Evolutionary conservation across 2,329 filamentous ascomycete genomes (phyloP), one percentile per base, ranked within the genome.

Genomic region (Fusarium cicatricum): DNA sequence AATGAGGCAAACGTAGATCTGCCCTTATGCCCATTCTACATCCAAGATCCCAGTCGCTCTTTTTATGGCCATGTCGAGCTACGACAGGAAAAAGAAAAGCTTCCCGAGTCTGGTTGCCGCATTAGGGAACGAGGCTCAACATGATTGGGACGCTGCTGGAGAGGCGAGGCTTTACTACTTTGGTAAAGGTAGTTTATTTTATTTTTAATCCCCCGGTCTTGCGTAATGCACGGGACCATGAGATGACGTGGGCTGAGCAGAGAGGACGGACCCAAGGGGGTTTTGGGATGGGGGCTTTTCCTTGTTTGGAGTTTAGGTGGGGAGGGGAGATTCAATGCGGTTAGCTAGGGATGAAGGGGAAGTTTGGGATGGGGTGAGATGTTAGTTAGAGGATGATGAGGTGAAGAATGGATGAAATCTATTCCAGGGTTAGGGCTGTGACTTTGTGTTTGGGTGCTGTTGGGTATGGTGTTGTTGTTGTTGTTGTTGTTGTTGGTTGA

Each of bases 111-210:
- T 17, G 21, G 37, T 60, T 63, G 28, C 60, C 60, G 31, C 43
- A 64, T 63, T 63, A 43, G 60, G 60, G 45, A 50, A 12, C 17
- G 43, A 32, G 60, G 36, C 29, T 17, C 26, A 29, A 38, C 33
- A 64, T 63, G 60, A 63, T 63, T 63, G 60, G 60, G 26, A 55
- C 52, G 60, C 11, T 32, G 23, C 29, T 43, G 23, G 32, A 16
- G 29, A 34, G 31, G 28, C 21, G 4, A 32, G 42, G 38, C 60
- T 46, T 62, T 63, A 43, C 59, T 63, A 39, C 52, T 95, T 77
- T 46, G 46, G 60, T 62, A 40, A 47, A 7, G 21, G n/a, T n/a
- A 34, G 32, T 14, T 5, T 55, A 62, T 46, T 29, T 45, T 43
- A 21, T 36, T 52, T 60, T 56, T 56, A 45, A 29, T 37, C 37